Conservation (phyloP, 2,329 filamentous ascomycete species). For the Tricladium varicosporioides region DNA sequence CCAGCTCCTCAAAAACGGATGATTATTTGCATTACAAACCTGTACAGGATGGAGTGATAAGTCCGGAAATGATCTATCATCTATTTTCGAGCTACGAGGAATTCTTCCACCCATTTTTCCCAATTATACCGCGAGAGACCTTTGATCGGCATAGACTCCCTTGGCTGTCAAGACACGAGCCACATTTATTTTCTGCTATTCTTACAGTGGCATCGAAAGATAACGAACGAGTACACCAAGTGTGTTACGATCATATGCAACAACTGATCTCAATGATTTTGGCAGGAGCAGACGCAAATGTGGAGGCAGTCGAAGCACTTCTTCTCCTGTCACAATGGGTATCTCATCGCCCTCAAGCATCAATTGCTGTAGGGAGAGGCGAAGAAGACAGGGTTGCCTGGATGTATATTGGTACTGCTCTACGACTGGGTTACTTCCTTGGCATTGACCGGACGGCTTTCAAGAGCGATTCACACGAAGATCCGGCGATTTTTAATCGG, state of each 20-base stretch:
- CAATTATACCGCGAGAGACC: slow-evolving; percentile 55
- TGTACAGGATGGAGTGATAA: slow-evolving; percentile 27
- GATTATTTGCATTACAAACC: slow-evolving; percentile 29
- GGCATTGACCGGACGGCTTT: slow-evolving; percentile 68
- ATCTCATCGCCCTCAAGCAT: slow-evolving; percentile 31
- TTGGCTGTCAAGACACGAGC: slow-evolving; percentile 55
- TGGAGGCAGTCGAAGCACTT: slow-evolving; percentile 69
- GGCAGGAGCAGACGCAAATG: slow-evolving; percentile 63
- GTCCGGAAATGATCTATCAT: slow-evolving; percentile 26
- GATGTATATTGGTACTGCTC: slow-evolving; percentile 73
- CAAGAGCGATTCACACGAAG: slow-evolving; percentile 56
- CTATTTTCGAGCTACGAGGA: slow-evolving; percentile 31
- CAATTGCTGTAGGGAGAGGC: slow-evolving; percentile 56
- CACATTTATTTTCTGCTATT: slow-evolving; percentile 67
- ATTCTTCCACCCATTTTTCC: slow-evolving; percentile 66
- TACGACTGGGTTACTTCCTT: slow-evolving; percentile 69
- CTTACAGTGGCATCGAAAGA: slow-evolving; percentile 71
- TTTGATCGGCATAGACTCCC: slow-evolving; percentile 51
- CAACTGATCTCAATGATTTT: slow-evolving; percentile 64
- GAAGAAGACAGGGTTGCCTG: slow-evolving; percentile 73
- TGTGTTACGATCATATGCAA: slow-evolving; percentile 69
- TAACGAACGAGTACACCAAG: slow-evolving; percentile 60
- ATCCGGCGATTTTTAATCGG: slow-evolving; percentile 57
- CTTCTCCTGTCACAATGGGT: slow-evolving; percentile 71
- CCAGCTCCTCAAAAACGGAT: slow-evolving; percentile 19